These are phyloP conservation scores for Vitis amurensis DNA, from an alignment of 164 flowering plant species.

Conservation along the genomic window DNA sequence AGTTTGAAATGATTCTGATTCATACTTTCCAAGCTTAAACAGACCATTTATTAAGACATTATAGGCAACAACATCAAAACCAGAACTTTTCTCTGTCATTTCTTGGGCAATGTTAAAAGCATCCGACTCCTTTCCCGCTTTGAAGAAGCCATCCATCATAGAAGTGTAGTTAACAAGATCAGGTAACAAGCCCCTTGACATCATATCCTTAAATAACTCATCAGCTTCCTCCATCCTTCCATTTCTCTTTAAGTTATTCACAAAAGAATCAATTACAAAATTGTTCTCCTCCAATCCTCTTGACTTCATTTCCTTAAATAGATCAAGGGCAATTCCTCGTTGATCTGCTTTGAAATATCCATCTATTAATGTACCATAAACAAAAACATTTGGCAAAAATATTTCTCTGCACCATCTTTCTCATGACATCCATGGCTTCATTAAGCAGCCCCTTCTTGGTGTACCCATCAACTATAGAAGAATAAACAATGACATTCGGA, in stretches of 20 bases:
- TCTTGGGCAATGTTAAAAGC: slow-evolving; percentile 67
- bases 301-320: slow-evolving; percentile 61
- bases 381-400: slow-evolving; percentile 56
- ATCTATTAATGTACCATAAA: slow-evolving; percentile 64
- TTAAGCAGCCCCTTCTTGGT: slow-evolving; percentile 61
- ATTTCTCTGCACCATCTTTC: slow-evolving; percentile 46
- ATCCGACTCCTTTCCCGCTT: slow-evolving; percentile 59
- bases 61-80: slow-evolving; percentile 68
- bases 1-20: slow-evolving; percentile 44
- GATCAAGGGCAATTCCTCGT: slow-evolving; percentile 45
- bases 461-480: slow-evolving; percentile 71
- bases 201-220: slow-evolving; percentile 42
- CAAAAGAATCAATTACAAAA: slow-evolving; percentile 59
- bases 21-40: slow-evolving; percentile 52
- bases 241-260: slow-evolving; percentile 63
- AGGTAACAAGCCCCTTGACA: slow-evolving; percentile 55
- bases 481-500: slow-evolving; percentile 65
- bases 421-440: slow-evolving; percentile 48
- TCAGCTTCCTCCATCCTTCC: slow-evolving; percentile 68
- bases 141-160: slow-evolving; percentile 81
- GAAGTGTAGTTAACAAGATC: slow-evolving; percentile 83
- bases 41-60: slow-evolving; percentile 79
- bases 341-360: slow-evolving; percentile 69
- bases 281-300: slow-evolving; percentile 54
- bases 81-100: slow-evolving; percentile 52